These are phyloP conservation scores for Mycena sp. DNA, from an alignment of 1,284 basidiomycete species.

Conservation along the genomic window DNA sequence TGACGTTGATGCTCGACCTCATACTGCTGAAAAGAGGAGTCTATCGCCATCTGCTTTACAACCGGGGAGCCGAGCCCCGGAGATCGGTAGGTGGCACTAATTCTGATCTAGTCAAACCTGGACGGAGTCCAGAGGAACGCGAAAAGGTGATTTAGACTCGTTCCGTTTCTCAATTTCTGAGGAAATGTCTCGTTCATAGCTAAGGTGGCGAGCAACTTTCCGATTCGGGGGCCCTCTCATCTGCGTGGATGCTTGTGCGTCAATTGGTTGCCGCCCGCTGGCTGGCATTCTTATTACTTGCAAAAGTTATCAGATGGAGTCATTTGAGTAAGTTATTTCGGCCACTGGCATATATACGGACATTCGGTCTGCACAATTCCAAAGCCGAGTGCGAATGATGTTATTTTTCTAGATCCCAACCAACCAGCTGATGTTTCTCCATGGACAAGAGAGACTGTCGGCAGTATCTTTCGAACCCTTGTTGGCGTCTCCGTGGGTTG, in stretches of 20 bases:
- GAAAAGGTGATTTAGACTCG: conserved; percentile 19
- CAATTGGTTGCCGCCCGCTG: conserved; percentile 36
- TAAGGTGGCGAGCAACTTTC: conserved; percentile 64
- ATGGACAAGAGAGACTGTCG: conserved; percentile 58
- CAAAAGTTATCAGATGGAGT: conserved; percentile 78
- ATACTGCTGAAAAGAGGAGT: conserved; percentile 89
- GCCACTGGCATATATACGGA: too few species aligned
- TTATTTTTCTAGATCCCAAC: conserved; percentile 45
- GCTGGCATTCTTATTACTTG: conserved; percentile 1
- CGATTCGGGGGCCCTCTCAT: conserved; percentile 67
- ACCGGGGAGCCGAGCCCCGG: conserved; percentile 75
- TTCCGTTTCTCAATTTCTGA: background rate
- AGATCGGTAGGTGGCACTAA: conserved; percentile 40
- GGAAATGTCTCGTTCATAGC: too few species aligned
- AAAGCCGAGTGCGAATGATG: background rate
- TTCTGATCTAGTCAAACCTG: conserved; percentile 17
- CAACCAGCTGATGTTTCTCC: conserved; percentile 47
- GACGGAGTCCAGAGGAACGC: conserved; percentile 22
- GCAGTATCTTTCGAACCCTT: conserved; percentile 65
- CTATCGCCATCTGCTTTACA: conserved; percentile 91
- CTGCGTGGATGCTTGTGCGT: conserved; percentile 66
- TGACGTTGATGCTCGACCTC: conserved; percentile 84
- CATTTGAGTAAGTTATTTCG: conserved; percentile 60
- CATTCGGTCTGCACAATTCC: too few species aligned
- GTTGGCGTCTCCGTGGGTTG: conserved; percentile 59